Evolutionary conservation across 2,329 filamentous ascomycete species (phyloP).

Genomic region (Trichoderma harzianum): DNA sequence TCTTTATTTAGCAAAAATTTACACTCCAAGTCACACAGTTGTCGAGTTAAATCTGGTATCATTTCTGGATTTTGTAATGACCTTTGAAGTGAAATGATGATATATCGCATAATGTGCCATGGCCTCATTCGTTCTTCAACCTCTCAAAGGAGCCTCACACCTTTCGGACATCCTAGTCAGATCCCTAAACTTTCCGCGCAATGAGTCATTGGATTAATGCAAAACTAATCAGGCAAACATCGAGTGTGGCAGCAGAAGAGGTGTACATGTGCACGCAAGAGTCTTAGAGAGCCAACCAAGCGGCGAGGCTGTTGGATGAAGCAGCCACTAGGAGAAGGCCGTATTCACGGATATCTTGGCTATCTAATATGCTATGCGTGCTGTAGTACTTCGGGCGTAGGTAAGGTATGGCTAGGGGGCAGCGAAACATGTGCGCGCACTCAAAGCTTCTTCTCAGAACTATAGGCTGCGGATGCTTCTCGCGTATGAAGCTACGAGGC

Average conservation of each 20-base stretch:
- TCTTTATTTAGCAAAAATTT: background rate
- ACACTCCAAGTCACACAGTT: background rate
- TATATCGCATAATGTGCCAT: background rate
- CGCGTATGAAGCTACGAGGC: too few species aligned
- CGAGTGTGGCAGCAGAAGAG: background rate
- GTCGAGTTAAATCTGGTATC: background rate
- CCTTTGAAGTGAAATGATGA: background rate
- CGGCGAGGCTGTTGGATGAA: background rate
- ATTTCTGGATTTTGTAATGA: too few species aligned
- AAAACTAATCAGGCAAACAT: background rate
- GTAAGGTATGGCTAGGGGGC: background rate
- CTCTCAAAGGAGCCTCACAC: background rate
- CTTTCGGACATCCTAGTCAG: background rate
- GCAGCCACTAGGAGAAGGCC: background rate
- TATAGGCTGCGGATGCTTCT: background rate
- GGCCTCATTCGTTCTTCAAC: background rate
- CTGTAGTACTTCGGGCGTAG: background rate
- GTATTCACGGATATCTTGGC: background rate
- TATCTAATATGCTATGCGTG: conserved; percentile 1
- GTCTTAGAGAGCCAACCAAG: background rate
- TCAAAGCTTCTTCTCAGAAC: background rate
- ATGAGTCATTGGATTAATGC: background rate
- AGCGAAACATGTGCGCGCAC: background rate
- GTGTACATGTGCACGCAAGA: background rate
- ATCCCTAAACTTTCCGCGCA: background rate